Percentiles rank a stretch among this genome's conserved stretches.
phyloP scores from a whole-genome alignment of 2,329 filamentous ascomycete species.

The Nemania abortiva region DNA sequence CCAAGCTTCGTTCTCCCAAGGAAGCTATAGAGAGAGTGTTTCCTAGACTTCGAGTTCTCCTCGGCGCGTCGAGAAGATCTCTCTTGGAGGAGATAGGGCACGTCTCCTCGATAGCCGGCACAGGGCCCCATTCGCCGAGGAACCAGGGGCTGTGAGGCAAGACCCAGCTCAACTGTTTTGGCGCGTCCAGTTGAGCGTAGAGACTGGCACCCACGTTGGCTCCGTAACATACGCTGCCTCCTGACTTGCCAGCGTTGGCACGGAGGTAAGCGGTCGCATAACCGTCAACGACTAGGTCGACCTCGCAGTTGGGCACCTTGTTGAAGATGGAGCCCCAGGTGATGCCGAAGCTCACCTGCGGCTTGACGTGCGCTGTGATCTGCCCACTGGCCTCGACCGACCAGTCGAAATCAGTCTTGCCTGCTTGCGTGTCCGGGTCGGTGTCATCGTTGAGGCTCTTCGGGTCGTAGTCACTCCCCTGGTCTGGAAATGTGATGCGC shows the following conservation, averaged over 20 bases:
- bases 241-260: neutral
- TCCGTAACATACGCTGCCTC: slow-evolving; percentile 18
- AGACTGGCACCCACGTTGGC: slow-evolving; percentile 8
- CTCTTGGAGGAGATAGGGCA: slow-evolving; percentile 16
- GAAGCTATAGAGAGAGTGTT: slow-evolving; percentile 10
- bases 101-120: neutral
- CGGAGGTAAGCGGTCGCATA: neutral
- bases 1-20: neutral
- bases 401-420: neutral
- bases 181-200: slow-evolving; percentile 15
- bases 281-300: slow-evolving; percentile 20
- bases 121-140: neutral
- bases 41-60: slow-evolving; percentile 11
- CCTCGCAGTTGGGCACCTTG: slow-evolving; percentile 1
- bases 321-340: slow-evolving; percentile 5
- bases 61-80: slow-evolving; percentile 11
- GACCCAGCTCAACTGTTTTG: neutral
- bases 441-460: slow-evolving; percentile 20
- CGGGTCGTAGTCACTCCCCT: slow-evolving; percentile 13
- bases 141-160: slow-evolving; percentile 7
- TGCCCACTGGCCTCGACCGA: slow-evolving; percentile 2
- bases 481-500: slow-evolving; percentile 9
- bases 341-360: slow-evolving; percentile 11
- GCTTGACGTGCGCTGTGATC: slow-evolving; percentile 18
- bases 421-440: slow-evolving; percentile 3